Conservation (phyloP, 2,329 filamentous ascomycete genomes). For the Xylariaceae sp. region DNA sequence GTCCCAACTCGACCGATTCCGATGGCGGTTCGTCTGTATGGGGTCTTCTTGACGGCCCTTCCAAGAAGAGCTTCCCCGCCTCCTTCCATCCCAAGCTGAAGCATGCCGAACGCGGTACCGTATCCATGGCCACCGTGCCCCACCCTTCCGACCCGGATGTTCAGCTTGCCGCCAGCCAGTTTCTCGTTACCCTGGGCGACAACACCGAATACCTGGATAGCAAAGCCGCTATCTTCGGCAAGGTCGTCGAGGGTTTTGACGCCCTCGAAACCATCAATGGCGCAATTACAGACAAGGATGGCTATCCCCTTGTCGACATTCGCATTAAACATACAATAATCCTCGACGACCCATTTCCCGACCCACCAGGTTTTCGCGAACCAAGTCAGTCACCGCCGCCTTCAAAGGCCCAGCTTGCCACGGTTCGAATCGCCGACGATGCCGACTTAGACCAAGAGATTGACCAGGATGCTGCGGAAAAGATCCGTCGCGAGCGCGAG, state of each 20-base stretch:
- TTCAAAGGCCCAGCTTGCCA: conserved; percentile 78
- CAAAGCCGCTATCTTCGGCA: conserved; percentile 91
- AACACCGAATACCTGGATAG: conserved; percentile 87
- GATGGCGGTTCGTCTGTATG: conserved; percentile 93
- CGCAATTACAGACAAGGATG: conserved; percentile 78
- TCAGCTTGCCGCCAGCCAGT: conserved; percentile 82
- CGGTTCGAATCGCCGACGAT: conserved; percentile 86
- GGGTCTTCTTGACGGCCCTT: conserved; percentile 67
- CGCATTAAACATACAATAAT: conserved; percentile 88
- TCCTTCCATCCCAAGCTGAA: conserved; percentile 82
- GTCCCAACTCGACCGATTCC: conserved; percentile 74
- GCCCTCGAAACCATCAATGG: conserved; percentile 88
- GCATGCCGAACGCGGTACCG: conserved; percentile 81
- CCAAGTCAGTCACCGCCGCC: conserved; percentile 76
- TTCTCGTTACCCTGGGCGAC: conserved; percentile 85
- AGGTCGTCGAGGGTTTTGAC: conserved; percentile 94
- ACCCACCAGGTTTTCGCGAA: conserved; percentile 69
- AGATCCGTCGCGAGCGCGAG: conserved; percentile 76
- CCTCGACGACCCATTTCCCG: conserved; percentile 85
- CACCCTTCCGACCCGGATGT: conserved; percentile 71
- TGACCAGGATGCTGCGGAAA: conserved; percentile 77
- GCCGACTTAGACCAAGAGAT: conserved; percentile 65
- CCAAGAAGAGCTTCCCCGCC: conserved; percentile 74
- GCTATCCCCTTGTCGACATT: conserved; percentile 87
- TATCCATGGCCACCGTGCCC: conserved; percentile 94